Percentiles rank a stretch among this genome's conserved stretches.
These are phyloP conservation scores for Pharus latifolius DNA, from an alignment of 176 grass and related monocot genomes.

Conservation along the genomic window DNA sequence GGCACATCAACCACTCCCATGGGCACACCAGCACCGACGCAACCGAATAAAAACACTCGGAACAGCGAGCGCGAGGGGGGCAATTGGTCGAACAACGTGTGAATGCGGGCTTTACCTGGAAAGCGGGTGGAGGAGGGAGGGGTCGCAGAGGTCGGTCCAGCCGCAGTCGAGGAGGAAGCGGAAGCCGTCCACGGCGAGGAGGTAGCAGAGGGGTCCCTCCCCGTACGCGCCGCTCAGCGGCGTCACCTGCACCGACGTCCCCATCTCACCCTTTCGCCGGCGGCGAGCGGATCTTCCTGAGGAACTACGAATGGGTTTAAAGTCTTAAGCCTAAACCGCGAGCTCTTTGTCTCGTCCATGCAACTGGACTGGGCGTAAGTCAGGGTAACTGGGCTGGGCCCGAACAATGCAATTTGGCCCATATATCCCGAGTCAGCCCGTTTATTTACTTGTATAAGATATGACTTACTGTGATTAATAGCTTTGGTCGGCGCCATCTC, in stretches of 20 bases:
- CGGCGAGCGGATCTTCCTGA: background rate
- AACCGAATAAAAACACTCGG: background rate
- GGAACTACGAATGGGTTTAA: background rate
- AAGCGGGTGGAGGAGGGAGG: constrained; percentile 70
- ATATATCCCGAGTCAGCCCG: too few relatives aligned
- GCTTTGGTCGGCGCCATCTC: background rate
- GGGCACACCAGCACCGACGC: background rate
- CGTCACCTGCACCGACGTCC: constrained; percentile 91
- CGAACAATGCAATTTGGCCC: background rate
- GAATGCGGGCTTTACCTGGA: constrained; percentile 29
- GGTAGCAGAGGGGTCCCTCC: constrained; percentile 64
- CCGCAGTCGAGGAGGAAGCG: constrained; percentile 93
- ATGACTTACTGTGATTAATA: too few relatives aligned
- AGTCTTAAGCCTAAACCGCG: background rate
- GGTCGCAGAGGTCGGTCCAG: constrained; percentile 90
- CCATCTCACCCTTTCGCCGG: constrained; percentile 31
- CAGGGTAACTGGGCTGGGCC: background rate
- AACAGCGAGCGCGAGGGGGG: background rate
- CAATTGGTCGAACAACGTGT: too few relatives aligned
- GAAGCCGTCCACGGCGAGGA: constrained; percentile 85
- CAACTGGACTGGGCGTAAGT: too few relatives aligned
- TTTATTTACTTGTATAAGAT: too few relatives aligned
- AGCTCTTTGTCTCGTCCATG: too few relatives aligned
- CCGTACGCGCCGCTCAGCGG: constrained; percentile 75
- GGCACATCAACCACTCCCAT: background rate